phyloP scores from a whole-genome alignment of 345 rosid species.

The Lumnitzera racemosa region DNA sequence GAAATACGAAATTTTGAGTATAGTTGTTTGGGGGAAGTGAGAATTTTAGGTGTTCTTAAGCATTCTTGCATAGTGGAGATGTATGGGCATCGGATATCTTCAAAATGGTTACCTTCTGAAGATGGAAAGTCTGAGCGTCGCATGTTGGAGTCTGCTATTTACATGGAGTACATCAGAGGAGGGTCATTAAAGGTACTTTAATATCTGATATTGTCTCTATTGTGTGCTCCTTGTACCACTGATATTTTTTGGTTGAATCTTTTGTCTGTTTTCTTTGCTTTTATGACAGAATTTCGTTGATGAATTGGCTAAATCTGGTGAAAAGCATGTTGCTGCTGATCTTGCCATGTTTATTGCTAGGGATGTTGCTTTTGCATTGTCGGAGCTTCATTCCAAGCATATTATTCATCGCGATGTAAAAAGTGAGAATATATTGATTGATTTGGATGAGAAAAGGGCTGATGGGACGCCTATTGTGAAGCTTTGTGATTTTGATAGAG shows the following conservation, averaged over 20 bases:
- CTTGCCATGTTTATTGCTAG: slow-evolving; percentile 62
- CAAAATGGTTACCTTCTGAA: slow-evolving; percentile 52
- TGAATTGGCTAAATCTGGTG: slow-evolving; percentile 56
- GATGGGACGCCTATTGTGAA: slow-evolving; percentile 63
- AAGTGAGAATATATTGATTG: slow-evolving; percentile 88
- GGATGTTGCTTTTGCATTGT: slow-evolving; percentile 70
- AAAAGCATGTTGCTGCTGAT: slow-evolving; percentile 54
- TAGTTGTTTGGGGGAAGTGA: slow-evolving; percentile 80
- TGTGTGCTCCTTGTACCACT: not conserved
- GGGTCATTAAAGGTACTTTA: slow-evolving; percentile 72
- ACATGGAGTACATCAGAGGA: slow-evolving; percentile 76
- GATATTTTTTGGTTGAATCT: not conserved
- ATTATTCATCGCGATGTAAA: slow-evolving; percentile 93
- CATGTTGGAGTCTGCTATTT: slow-evolving; percentile 58
- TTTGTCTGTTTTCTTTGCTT: slow-evolving; percentile 1
- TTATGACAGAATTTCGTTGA: slow-evolving; percentile 54
- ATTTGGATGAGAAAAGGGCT: slow-evolving; percentile 46
- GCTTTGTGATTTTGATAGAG: slow-evolving; percentile 94
- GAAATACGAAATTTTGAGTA: slow-evolving; percentile 71
- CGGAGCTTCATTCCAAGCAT: slow-evolving; percentile 76
- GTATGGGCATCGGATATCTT: slow-evolving; percentile 80
- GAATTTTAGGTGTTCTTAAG: slow-evolving; percentile 64
- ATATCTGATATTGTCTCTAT: not conserved
- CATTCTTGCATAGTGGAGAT: slow-evolving; percentile 85
- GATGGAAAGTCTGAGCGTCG: slow-evolving; percentile 51